These are phyloP conservation scores for Paecilomyces dactylethromorphus DNA, from an alignment of 2,329 filamentous ascomycete genomes.

Conservation along the genomic window DNA sequence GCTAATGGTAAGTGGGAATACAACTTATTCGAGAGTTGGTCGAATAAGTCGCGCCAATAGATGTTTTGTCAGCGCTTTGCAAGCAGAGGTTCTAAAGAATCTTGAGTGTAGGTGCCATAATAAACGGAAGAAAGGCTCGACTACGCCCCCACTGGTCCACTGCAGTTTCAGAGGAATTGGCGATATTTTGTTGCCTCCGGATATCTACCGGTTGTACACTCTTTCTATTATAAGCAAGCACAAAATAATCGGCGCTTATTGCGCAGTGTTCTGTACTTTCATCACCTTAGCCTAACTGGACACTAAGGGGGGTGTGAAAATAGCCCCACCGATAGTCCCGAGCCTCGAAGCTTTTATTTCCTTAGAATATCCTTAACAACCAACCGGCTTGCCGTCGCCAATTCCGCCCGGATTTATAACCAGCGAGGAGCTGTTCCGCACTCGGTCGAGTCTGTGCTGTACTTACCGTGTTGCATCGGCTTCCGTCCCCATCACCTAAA, in stretches of 20 bases:
- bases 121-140: neutral
- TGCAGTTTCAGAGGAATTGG: too few species aligned
- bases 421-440: neutral
- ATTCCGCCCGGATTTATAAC: neutral
- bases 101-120: too few species aligned
- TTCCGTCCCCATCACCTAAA: neutral
- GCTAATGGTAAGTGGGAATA: neutral
- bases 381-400: neutral
- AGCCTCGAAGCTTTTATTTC: neutral
- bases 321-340: neutral
- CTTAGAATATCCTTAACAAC: neutral
- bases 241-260: too few species aligned
- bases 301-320: too few species aligned
- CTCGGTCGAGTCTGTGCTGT: neutral
- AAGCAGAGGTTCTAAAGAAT: neutral
- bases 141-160: neutral
- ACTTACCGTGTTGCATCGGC: neutral
- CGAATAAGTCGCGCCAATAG: neutral
- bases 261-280: neutral
- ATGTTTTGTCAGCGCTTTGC: neutral
- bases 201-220: too few species aligned
- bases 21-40: neutral
- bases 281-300: neutral
- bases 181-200: too few species aligned
- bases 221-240: too few species aligned